These are phyloP conservation scores for Paracoccidioides lutzii DNA, from an alignment of 2,329 filamentous ascomycete genomes.

Conservation along the genomic window DNA sequence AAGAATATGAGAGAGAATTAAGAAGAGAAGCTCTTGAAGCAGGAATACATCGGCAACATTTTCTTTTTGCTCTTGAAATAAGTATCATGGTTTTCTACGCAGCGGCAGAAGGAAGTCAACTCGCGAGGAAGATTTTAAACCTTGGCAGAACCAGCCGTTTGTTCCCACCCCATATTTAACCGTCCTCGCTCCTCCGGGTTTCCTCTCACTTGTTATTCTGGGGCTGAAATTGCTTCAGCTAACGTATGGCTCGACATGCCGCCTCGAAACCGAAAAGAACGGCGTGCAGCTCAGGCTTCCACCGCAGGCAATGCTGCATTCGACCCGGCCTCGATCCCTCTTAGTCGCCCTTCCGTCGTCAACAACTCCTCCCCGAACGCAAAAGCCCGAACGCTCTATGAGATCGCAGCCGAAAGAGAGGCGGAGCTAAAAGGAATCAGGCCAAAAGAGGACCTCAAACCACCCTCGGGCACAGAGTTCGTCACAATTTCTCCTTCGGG, in stretches of 20 bases:
- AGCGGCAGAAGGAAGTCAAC: too few relatives aligned
- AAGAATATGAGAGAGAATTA: too few relatives aligned
- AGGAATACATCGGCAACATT: too few relatives aligned
- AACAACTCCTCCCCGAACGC: constrained; percentile 6
- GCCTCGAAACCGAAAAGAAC: constrained; percentile 27
- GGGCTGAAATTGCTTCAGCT: not conserved
- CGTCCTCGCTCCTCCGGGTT: not conserved
- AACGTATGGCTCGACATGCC: constrained; percentile 4
- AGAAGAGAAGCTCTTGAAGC: too few relatives aligned
- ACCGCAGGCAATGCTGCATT: constrained; percentile 8
- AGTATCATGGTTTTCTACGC: too few relatives aligned
- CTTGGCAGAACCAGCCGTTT: too few relatives aligned
- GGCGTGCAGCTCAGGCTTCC: constrained; percentile 20
- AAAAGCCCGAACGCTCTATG: constrained; percentile 29
- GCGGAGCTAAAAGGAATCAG: constrained; percentile 15
- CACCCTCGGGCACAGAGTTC: constrained; percentile 18
- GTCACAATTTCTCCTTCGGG: constrained; percentile 16
- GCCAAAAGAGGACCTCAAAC: not conserved
- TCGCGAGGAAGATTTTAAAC: too few relatives aligned
- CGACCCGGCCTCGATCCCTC: constrained; percentile 21
- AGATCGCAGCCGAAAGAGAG: constrained; percentile 34
- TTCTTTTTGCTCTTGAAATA: too few relatives aligned
- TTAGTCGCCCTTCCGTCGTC: constrained; percentile 17
- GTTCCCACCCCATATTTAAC: too few relatives aligned
- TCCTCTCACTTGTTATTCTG: not conserved